Conservation (phyloP, 2,329 filamentous ascomycete genomes). For the Alternaria incomplexa region DNA sequence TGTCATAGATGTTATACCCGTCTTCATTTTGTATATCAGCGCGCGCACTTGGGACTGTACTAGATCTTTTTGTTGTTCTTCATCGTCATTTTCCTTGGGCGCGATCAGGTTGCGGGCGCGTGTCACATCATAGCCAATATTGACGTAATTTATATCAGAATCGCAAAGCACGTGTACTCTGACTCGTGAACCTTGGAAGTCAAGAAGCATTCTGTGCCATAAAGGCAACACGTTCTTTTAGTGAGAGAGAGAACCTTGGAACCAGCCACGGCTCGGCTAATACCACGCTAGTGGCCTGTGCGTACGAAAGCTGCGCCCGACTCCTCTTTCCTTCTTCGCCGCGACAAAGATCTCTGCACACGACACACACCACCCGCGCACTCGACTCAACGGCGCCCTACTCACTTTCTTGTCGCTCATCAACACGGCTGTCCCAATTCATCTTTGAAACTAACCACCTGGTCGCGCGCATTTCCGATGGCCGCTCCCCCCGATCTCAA, state of each 20-base stretch:
- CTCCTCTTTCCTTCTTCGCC: constrained; percentile 22
- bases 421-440: background rate
- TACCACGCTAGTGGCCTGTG: constrained; percentile 5
- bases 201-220: no score
- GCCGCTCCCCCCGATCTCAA: constrained; percentile 46
- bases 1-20: constrained; percentile 36
- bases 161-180: background rate
- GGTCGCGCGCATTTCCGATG: constrained; percentile 31
- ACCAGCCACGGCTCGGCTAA: constrained; percentile 8
- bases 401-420: background rate
- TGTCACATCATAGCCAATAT: background rate
- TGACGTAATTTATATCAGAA: background rate
- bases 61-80: background rate
- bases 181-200: background rate
- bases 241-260: background rate
- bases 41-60: background rate
- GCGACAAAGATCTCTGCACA: constrained; percentile 19
- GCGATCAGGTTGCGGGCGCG: background rate
- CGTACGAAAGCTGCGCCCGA: constrained; percentile 8
- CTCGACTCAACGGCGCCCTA: constrained; percentile 5
- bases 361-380: constrained; percentile 17
- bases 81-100: background rate
- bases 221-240: background rate
- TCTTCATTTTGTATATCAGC: constrained; percentile 1
- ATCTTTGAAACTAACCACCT: constrained; percentile 3